Conservation (phyloP, 192 early-diverging fungal species). For the Oehlia diaphana region DNA sequence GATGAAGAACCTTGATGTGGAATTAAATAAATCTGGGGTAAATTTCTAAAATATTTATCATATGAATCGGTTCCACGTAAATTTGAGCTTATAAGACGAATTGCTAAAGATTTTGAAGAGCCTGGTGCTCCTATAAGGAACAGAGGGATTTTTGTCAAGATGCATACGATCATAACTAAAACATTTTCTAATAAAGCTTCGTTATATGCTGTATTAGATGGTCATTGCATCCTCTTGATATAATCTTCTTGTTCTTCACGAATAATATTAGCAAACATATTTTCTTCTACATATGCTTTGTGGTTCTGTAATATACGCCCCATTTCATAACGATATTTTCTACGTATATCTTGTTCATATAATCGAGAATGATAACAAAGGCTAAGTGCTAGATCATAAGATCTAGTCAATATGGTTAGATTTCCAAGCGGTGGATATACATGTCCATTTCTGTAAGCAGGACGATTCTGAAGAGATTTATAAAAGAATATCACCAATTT, state of each 20-base stretch:
- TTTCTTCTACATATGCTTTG: background rate
- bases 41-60: constrained; percentile 18
- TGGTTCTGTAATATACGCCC: background rate
- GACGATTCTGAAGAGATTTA: background rate
- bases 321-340: background rate
- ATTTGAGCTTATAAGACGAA: constrained; percentile 22
- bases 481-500: background rate
- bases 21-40: constrained; percentile 24
- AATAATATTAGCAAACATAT: background rate
- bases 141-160: constrained; percentile 21
- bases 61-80: constrained; percentile 25
- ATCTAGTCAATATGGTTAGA: background rate
- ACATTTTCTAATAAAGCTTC: constrained; percentile 25
- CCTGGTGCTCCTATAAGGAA: constrained; percentile 30
- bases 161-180: constrained; percentile 25
- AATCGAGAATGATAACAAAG: background rate
- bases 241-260: constrained; percentile 26
- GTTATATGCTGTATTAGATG: background rate
- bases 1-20: too few relatives aligned
- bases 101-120: constrained; percentile 26
- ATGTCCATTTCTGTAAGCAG: background rate
- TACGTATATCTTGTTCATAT: background rate
- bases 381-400: constrained; percentile 17
- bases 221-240: background rate
- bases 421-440: background rate